These are phyloP conservation scores for Saccharomycopsis fermentans DNA, from an alignment of 805 yeast genomes.

Conservation along the genomic window DNA sequence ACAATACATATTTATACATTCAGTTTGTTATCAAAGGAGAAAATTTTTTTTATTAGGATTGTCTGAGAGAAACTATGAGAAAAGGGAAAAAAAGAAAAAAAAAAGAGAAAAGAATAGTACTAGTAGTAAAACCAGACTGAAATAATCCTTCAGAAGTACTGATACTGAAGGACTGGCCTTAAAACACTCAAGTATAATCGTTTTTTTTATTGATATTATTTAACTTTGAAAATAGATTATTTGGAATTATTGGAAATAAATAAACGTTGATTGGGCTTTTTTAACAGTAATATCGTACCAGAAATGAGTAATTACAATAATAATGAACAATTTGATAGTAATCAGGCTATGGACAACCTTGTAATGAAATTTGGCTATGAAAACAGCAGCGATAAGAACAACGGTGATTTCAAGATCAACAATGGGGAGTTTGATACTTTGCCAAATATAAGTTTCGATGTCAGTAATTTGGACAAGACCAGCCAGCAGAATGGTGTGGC, in stretches of 20 bases:
- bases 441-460: not conserved
- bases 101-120: not conserved
- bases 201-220: no score
- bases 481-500: not conserved
- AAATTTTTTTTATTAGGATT: not conserved
- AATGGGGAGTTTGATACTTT: not conserved
- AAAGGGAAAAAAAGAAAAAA: not conserved
- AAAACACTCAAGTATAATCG: no score
- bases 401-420: not conserved
- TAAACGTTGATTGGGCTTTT: not conserved
- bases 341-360: not conserved
- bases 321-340: not conserved
- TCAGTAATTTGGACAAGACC: not conserved
- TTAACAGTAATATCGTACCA: not conserved
- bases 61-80: conserved; percentile 19
- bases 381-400: not conserved
- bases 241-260: not conserved
- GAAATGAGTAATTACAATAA: not conserved
- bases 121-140: not conserved
- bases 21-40: not conserved
- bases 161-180: no score
- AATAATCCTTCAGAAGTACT: no score
- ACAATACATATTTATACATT: no score
- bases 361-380: not conserved
- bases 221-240: not conserved